phyloP scores from a whole-genome alignment of 1,284 basidiomycete species.

The Ganoderma lucidum region DNA sequence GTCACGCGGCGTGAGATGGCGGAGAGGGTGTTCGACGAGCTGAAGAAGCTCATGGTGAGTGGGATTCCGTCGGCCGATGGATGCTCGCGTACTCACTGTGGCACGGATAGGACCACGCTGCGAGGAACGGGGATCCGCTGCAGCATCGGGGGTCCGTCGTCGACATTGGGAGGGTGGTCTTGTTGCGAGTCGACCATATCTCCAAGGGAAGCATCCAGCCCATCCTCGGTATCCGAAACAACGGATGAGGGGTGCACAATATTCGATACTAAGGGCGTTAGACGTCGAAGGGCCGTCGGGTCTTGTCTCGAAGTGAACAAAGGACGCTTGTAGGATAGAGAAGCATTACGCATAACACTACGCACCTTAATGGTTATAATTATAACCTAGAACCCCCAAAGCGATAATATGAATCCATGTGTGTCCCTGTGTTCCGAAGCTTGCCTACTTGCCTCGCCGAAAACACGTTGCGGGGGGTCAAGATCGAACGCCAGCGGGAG shows the following conservation, averaged over 20 bases:
- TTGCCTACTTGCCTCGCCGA: constrained; percentile 1
- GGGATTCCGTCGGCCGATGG: too few species aligned
- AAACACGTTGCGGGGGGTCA: constrained; percentile 4
- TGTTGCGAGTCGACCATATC: constrained; percentile 18
- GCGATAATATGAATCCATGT: neutral
- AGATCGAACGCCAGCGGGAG: neutral
- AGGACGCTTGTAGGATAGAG: neutral
- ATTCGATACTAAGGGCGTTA: neutral
- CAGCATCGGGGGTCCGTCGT: neutral
- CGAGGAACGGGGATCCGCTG: neutral
- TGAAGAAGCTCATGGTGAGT: constrained; percentile 14
- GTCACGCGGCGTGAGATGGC: constrained; percentile 3
- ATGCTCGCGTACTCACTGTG: neutral
- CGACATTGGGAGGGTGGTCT: constrained; percentile 1
- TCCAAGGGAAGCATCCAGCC: constrained; percentile 19
- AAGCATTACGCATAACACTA: neutral
- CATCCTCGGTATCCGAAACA: constrained; percentile 6
- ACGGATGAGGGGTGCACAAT: neutral
- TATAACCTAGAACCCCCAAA: neutral
- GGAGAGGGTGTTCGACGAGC: neutral
- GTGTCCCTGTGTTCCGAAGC: neutral
- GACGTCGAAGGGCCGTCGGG: neutral
- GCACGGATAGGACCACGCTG: neutral
- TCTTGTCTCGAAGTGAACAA: neutral
- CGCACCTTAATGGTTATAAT: neutral